Conservation (phyloP, 257 asterid genomes). For the Solanum peruvianum region DNA sequence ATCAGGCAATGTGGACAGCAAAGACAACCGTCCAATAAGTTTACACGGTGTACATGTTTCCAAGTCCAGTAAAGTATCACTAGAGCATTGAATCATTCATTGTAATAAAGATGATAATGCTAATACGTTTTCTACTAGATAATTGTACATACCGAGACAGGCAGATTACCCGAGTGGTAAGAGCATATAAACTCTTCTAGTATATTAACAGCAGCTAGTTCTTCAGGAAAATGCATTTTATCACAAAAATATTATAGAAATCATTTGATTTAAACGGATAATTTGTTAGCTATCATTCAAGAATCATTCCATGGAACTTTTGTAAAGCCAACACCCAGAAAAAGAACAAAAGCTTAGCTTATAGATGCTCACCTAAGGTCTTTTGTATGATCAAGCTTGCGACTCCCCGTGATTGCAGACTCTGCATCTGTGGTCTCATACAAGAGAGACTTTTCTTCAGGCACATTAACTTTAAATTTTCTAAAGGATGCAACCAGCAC, state of each 20-base stretch:
- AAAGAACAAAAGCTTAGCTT: background rate
- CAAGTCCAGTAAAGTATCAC: background rate
- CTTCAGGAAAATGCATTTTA: background rate
- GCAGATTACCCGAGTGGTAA: background rate
- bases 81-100: background rate
- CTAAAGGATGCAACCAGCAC: conserved; percentile 53
- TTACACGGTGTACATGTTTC: background rate
- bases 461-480: conserved; percentile 29
- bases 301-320: background rate
- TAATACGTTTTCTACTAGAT: background rate
- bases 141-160: background rate
- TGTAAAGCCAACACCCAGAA: background rate
- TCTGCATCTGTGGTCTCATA: conserved; percentile 34
- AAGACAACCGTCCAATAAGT: background rate
- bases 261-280: background rate
- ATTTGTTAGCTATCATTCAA: background rate
- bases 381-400: conserved; percentile 43
- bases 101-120: background rate
- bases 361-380: conserved; percentile 26
- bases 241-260: background rate
- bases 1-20: background rate
- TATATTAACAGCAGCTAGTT: background rate
- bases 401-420: conserved; percentile 46
- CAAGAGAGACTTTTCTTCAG: conserved; percentile 28
- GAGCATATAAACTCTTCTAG: background rate